Percentiles rank a stretch among this genome's conserved stretches.
These are phyloP conservation scores for Eragrostis tef DNA, from an alignment of 202 grass and related monocot species.

Conservation along the genomic window DNA sequence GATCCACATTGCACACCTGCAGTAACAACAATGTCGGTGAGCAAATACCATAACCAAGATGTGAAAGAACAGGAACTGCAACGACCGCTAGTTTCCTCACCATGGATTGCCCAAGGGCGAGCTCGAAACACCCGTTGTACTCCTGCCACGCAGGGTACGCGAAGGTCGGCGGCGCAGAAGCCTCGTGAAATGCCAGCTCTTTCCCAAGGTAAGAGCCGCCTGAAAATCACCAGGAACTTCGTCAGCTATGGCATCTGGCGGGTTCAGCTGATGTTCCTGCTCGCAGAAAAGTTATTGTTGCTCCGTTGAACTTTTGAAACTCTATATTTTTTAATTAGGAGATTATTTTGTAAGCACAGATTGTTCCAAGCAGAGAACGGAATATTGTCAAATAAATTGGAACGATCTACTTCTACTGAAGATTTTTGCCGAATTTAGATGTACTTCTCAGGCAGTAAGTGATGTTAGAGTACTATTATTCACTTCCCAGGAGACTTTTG, in stretches of 20 bases:
- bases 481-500: too few relatives aligned
- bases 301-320: too few relatives aligned
- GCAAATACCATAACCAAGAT: background rate
- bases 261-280: too few relatives aligned
- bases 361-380: too few relatives aligned
- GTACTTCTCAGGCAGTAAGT: too few relatives aligned
- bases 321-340: too few relatives aligned
- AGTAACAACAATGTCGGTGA: conserved; percentile 5
- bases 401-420: too few relatives aligned
- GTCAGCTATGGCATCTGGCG: background rate
- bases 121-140: conserved; percentile 42
- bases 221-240: conserved; percentile 12
- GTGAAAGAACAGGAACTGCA: background rate
- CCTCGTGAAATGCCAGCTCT: conserved; percentile 36
- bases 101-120: conserved; percentile 44
- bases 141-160: conserved; percentile 30
- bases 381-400: too few relatives aligned
- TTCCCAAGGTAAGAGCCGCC: conserved; percentile 4
- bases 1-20: conserved; percentile 46
- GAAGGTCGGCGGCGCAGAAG: background rate
- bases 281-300: too few relatives aligned
- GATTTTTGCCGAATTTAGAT: too few relatives aligned
- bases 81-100: conserved; percentile 9
- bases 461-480: too few relatives aligned
- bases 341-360: too few relatives aligned